A percentile compares a stretch with the other conserved stretches of the same genome.
Conservation (phyloP, 73 alveolate species). For the Diophrys appendiculata region DNA sequence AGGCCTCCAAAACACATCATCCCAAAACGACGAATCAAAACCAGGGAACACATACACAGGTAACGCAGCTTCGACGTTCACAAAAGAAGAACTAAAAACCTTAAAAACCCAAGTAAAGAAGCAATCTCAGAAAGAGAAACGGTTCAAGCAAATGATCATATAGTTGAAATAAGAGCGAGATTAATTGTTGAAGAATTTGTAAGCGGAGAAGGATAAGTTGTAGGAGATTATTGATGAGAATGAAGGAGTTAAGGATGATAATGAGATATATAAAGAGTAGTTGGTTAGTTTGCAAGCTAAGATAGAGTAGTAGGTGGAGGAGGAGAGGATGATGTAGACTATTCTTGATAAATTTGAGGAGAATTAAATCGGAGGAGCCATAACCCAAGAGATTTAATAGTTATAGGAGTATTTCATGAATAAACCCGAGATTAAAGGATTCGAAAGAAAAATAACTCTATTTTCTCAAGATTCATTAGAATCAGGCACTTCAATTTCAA, state of each 20-base stretch:
- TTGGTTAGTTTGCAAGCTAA: neutral
- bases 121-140: no score
- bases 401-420: neutral
- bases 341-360: neutral
- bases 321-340: neutral
- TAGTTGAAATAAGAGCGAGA: neutral
- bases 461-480: neutral
- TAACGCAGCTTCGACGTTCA: no score
- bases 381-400: neutral
- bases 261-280: neutral
- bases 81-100: no score
- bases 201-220: neutral
- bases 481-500: neutral
- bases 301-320: neutral
- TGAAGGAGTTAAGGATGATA: conserved; percentile 7
- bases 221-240: neutral
- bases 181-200: no score
- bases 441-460: neutral
- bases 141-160: neutral
- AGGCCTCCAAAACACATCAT: no score
- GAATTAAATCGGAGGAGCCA: neutral
- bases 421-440: neutral
- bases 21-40: no score
- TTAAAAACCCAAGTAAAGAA: no score
- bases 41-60: no score